Conservation (phyloP, 2,329 filamentous ascomycete genomes). For the Nakataea oryzae region DNA sequence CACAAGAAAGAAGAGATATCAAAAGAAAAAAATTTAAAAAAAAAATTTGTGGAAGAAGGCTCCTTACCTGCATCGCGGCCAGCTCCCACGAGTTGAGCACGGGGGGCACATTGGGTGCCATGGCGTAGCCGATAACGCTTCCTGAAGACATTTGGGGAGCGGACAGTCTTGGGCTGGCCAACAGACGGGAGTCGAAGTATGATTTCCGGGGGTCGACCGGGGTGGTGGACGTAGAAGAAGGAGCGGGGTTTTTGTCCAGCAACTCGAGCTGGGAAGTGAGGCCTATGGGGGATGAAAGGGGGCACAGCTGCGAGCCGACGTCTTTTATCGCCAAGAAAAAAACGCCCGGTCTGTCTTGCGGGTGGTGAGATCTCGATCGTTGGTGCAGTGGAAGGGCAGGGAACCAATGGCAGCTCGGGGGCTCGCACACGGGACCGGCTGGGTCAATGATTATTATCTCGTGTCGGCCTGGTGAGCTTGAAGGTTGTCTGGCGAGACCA, state of each 20-base stretch:
- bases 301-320: not conserved
- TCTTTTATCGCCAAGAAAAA: not conserved
- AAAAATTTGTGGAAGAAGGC: no score
- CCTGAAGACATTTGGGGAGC: not conserved
- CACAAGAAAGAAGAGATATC: no score
- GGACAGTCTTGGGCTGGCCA: not conserved
- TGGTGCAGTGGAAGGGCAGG: not conserved
- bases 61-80: slow-evolving; percentile 12
- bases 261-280: not conserved
- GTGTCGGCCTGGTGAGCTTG: not conserved
- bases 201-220: no score
- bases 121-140: not conserved
- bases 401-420: no score
- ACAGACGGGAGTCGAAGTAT: not conserved
- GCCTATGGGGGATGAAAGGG: not conserved
- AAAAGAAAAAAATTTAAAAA: no score
- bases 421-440: no score
- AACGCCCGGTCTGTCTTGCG: not conserved
- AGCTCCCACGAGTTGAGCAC: slow-evolving; percentile 21
- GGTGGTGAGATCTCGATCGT: not conserved
- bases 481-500: not conserved
- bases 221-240: not conserved
- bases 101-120: not conserved
- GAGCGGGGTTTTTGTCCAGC: not conserved
- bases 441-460: not conserved